phyloP scores from a whole-genome alignment of 352 stramenopile species.

The Globisporangium echinulatum region DNA sequence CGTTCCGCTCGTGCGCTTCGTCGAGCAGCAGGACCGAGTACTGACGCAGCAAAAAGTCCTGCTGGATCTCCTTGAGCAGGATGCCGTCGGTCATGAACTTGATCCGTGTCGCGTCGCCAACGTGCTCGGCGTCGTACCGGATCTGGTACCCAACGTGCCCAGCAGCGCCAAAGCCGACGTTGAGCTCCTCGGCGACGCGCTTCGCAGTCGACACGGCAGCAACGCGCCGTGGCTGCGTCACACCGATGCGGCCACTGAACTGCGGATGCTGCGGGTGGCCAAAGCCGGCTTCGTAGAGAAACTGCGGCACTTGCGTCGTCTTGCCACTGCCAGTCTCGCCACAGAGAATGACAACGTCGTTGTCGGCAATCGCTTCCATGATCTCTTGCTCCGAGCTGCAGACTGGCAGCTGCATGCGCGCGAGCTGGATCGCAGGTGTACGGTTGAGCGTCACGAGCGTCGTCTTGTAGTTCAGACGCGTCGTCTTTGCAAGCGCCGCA shows the following conservation, averaged over 20 bases:
- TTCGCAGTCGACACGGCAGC: slow-evolving; percentile 97
- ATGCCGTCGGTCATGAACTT: slow-evolving; percentile 99
- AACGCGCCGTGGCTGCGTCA: slow-evolving; percentile 97
- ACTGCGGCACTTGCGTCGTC: slow-evolving; percentile 97
- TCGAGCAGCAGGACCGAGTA: slow-evolving; percentile 89
- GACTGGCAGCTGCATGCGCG: slow-evolving; percentile 95
- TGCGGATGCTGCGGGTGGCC: slow-evolving; percentile 46
- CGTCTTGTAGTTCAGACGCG: slow-evolving; percentile 52
- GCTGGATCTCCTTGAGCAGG: slow-evolving; percentile 95
- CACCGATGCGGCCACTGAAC: slow-evolving; percentile 81
- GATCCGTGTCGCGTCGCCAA: slow-evolving; percentile 87
- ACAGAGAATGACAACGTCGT: slow-evolving; percentile 97
- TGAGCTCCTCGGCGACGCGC: slow-evolving; percentile 96
- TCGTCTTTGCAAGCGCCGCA: slow-evolving; percentile 42
- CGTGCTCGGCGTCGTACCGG: slow-evolving; percentile 94
- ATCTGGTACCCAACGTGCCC: slow-evolving; percentile 96
- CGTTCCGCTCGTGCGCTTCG: slow-evolving; percentile 96
- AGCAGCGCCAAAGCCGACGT: slow-evolving; percentile 64
- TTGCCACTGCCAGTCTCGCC: slow-evolving; percentile 98
- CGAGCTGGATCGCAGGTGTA: slow-evolving; percentile 80
- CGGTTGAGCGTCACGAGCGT: slow-evolving; percentile 71
- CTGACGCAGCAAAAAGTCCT: slow-evolving; percentile 68
- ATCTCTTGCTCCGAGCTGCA: slow-evolving; percentile 99
- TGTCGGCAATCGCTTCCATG: slow-evolving; percentile 93
- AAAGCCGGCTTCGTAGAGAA: slow-evolving; percentile 95